Conservation (phyloP, 805 yeast species). For the Cyberlindnera mycetangii region DNA sequence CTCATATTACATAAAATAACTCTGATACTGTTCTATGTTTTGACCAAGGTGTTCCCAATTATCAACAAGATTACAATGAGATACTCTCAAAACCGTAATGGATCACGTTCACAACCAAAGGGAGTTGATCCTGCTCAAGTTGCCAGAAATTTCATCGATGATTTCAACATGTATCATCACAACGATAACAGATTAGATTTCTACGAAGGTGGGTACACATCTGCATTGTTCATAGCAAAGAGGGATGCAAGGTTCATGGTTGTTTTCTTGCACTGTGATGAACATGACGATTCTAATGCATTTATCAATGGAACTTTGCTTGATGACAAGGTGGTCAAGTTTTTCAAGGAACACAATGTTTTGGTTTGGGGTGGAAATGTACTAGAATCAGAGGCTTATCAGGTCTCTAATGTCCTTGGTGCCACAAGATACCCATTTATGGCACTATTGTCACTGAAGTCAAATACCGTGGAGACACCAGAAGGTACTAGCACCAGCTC, state of each 20-base stretch:
- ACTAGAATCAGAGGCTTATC: slow-evolving; percentile 77
- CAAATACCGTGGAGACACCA: slow-evolving; percentile 45
- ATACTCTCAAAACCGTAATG: slow-evolving; percentile 36
- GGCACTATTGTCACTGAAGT: slow-evolving; percentile 69
- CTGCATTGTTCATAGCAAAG: slow-evolving; percentile 70
- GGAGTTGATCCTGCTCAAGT: slow-evolving; percentile 49
- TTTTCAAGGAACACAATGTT: slow-evolving; percentile 48
- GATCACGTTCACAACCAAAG: slow-evolving; percentile 34
- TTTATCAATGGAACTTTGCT: slow-evolving; percentile 56
- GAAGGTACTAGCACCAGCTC: slow-evolving; percentile 50
- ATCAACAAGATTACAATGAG: slow-evolving; percentile 34
- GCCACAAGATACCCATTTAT: slow-evolving; percentile 79
- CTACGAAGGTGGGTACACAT: slow-evolving; percentile 74
- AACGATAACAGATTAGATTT: slow-evolving; percentile 33
- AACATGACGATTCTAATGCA: slow-evolving; percentile 56
- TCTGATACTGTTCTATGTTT: slow-evolving; percentile 24
- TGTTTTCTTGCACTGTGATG: slow-evolving; percentile 69
- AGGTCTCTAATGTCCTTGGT: slow-evolving; percentile 71
- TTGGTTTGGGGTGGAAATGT: slow-evolving; percentile 88
- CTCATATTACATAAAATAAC: slow-evolving; percentile 30
- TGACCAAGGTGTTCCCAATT: slow-evolving; percentile 35
- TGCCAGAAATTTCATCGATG: slow-evolving; percentile 48
- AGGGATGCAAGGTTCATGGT: slow-evolving; percentile 68
- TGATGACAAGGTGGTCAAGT: slow-evolving; percentile 45
- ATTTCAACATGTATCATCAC: slow-evolving; percentile 45